phyloP scores from a whole-genome alignment of 75 land plant species.

The Cupressus sempervirens region DNA sequence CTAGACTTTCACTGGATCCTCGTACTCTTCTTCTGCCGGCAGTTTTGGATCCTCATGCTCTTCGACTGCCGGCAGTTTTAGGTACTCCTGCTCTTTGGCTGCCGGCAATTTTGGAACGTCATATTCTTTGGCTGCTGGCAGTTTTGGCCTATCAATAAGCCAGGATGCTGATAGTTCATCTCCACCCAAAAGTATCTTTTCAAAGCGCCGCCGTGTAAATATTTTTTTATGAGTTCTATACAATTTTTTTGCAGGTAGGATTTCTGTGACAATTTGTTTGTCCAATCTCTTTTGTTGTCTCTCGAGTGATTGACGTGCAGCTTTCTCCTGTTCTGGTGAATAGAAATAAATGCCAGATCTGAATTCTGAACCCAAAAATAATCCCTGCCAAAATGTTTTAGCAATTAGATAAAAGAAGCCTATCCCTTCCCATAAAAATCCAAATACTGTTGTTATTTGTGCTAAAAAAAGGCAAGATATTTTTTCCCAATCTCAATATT shows the following conservation, averaged over 20 bases:
- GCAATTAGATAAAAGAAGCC: neutral
- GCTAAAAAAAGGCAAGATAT: neutral
- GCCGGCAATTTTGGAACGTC: constrained; percentile 68
- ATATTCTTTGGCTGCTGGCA: constrained; percentile 25
- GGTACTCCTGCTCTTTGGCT: constrained; percentile 29
- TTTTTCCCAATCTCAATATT: neutral
- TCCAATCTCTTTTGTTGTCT: constrained; percentile 53
- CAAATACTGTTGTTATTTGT: neutral
- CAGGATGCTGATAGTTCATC: constrained; percentile 39
- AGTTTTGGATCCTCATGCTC: constrained; percentile 57
- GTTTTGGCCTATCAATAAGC: constrained; percentile 36
- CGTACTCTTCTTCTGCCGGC: constrained; percentile 16
- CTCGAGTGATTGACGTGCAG: constrained; percentile 64
- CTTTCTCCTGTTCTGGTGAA: constrained; percentile 83
- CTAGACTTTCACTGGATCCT: constrained; percentile 83
- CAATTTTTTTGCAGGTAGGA: constrained; percentile 90
- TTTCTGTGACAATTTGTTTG: constrained; percentile 78
- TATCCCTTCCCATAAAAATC: neutral
- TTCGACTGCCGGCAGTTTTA: constrained; percentile 44
- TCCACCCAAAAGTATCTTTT: constrained; percentile 74
- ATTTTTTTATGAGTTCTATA: constrained; percentile 70
- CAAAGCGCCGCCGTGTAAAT: constrained; percentile 55
- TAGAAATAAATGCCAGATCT: constrained; percentile 89
- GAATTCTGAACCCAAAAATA: constrained; percentile 60
- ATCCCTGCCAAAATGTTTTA: constrained; percentile 32